Base-by-base conservation (phyloP, 257 asterid genomes). In the Nicotiana tomentosiformis region DNA sequence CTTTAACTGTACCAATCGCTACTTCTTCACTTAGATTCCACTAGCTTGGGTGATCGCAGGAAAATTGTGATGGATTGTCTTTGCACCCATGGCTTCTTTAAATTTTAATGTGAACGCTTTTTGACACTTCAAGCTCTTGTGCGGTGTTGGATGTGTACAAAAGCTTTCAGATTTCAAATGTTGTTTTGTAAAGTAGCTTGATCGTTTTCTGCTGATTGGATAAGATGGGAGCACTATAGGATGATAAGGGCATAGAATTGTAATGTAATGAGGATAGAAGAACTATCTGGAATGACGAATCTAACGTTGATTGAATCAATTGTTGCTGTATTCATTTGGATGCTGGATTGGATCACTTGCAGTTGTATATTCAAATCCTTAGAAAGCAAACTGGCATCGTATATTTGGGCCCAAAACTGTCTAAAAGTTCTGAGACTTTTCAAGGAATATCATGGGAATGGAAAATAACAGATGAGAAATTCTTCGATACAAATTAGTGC, bases 261-360 rank as follows among this genome's bases (percentile, higher is more conserved):
- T 58, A 20, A n/a, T 58, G 26, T 58, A 58, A 58, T 18, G 26
- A n/a, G 64, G 60, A 55, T 55, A 14, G 61, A 56, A 4, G 61
- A 56, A 56, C 18, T 56, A 56, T 16, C 8, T 56, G 20, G 61
- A 56, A 58, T 58, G 65, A 58, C n/a, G 29, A 66, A 32, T 66
- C 51, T 16, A 23, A 39, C 11, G 20, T 70, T 43, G 33, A 39
- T 68, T 68, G 77, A 37, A 68, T 70, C 78, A 70, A 43, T 43
- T 56, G 77, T 68, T 23, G 7, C 58, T n/a, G 78, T 43, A 70
- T n/a, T 70, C 58, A 70, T 70, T 70, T 39, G 78, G 57, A 69
- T 70, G 58, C 77, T 68, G 58, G 77, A n/a, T 70, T 10, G 8
- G 23, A 70, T 56, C 29, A 35, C 77, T 68, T 35, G 20, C 76